These are phyloP conservation scores for Wickerhamomyces xylosicus DNA, from an alignment of 805 yeast species.

Conservation along the genomic window DNA sequence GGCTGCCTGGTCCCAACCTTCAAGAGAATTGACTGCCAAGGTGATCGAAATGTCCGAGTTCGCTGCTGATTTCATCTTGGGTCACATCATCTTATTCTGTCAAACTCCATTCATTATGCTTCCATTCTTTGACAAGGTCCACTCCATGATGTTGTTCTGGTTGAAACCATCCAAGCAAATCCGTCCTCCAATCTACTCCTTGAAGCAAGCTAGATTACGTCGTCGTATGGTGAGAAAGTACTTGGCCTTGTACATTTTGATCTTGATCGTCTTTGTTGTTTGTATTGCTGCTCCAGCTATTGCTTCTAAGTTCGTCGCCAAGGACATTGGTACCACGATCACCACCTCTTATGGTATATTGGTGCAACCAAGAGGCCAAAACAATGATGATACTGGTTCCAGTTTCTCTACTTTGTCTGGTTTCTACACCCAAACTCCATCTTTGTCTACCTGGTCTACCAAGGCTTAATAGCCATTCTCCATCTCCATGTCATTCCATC, in stretches of 20 bases:
- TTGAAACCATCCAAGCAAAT: slow-evolving; percentile 93
- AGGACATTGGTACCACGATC: slow-evolving; percentile 19
- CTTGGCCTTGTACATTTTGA: slow-evolving; percentile 65
- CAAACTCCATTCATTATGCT: slow-evolving; percentile 81
- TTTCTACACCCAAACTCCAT: slow-evolving; percentile 40
- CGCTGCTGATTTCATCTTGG: slow-evolving; percentile 92
- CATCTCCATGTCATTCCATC: too few species aligned
- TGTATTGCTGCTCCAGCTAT: slow-evolving; percentile 88
- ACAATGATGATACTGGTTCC: slow-evolving; percentile 76
- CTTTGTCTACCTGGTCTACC: slow-evolving; percentile 45
- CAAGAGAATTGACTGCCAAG: slow-evolving; percentile 92
- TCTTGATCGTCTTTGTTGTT: slow-evolving; percentile 61
- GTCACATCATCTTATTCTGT: slow-evolving; percentile 77
- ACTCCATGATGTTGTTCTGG: slow-evolving; percentile 98
- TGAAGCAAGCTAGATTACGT: slow-evolving; percentile 92
- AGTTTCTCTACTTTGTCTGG: slow-evolving; percentile 23
- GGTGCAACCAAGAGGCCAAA: slow-evolving; percentile 80
- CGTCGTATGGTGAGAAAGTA: slow-evolving; percentile 96
- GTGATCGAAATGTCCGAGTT: slow-evolving; percentile 89
- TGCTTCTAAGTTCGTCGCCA: slow-evolving; percentile 49
- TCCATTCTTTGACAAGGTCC: slow-evolving; percentile 94
- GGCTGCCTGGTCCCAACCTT: slow-evolving; percentile 91
- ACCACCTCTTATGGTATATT: slow-evolving; percentile 49
- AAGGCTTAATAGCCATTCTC: slow-evolving; percentile 30
- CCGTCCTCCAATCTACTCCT: slow-evolving; percentile 94